phyloP scores from a whole-genome alignment of 768 basidiomycete species.

The Tylopilus rubrobrunneus region DNA sequence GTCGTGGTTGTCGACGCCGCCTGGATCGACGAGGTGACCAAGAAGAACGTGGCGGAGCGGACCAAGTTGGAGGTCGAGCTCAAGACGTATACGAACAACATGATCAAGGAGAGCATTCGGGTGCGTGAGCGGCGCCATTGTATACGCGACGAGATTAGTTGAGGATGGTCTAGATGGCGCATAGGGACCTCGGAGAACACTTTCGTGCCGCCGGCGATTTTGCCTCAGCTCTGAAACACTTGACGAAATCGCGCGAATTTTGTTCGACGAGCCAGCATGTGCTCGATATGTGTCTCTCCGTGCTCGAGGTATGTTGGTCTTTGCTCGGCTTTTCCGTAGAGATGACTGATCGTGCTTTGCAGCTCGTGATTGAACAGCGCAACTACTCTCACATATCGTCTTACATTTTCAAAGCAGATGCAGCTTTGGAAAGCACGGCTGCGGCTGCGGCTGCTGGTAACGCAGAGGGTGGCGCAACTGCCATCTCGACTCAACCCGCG shows the following conservation, averaged over 20 bases:
- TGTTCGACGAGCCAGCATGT: conserved; percentile 89
- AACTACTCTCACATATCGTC: conserved; percentile 85
- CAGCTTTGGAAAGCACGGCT: conserved; percentile 68
- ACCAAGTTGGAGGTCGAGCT: conserved; percentile 90
- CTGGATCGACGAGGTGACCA: conserved; percentile 70
- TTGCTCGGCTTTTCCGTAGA: background rate
- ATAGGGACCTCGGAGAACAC: conserved; percentile 83
- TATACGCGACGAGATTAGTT: background rate
- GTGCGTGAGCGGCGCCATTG: conserved; percentile 39
- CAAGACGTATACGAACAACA: conserved; percentile 91
- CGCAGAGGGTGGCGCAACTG: conserved; percentile 14
- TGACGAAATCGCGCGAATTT: conserved; percentile 90
- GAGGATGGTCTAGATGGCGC: conserved; percentile 62
- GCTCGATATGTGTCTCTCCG: conserved; percentile 87
- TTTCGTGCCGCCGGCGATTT: conserved; percentile 73
- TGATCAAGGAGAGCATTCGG: conserved; percentile 98
- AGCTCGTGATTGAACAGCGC: conserved; percentile 83
- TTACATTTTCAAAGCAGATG: conserved; percentile 96
- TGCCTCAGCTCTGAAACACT: conserved; percentile 68
- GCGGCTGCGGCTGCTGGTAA: conserved; percentile 30
- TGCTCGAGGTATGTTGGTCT: conserved; percentile 59
- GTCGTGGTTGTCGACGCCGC: conserved; percentile 54
- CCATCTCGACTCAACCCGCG: conserved; percentile 16
- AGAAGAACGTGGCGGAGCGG: conserved; percentile 67
- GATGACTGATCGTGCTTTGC: conserved; percentile 2